Percentiles rank a stretch among this genome's conserved stretches.
Evolutionary conservation across 2,329 filamentous ascomycete species (phyloP).

Genomic region (Penicillium sp.): DNA sequence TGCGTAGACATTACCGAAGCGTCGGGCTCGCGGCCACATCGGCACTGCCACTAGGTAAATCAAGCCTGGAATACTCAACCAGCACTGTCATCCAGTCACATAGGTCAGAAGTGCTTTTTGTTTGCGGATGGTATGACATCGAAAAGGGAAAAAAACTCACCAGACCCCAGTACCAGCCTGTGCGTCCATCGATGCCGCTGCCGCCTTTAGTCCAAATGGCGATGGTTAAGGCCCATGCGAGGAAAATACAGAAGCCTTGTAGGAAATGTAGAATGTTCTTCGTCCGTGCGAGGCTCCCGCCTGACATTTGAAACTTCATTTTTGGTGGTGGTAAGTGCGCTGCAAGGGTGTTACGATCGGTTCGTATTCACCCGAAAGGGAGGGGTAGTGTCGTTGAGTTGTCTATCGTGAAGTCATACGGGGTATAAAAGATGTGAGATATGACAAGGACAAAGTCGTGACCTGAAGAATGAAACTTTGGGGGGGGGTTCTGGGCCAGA

Average conservation of each 20-base stretch:
- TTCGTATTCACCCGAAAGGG: conserved; percentile 6
- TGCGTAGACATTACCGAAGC: conserved; percentile 61
- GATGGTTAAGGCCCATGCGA: conserved; percentile 58
- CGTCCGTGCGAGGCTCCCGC: conserved; percentile 52
- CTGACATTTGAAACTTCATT: conserved; percentile 32
- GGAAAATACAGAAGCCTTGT: conserved; percentile 58
- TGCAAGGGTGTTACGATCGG: conserved; percentile 24
- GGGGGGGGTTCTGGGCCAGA: background rate
- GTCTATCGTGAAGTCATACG: conserved; percentile 9
- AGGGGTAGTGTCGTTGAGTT: conserved; percentile 3
- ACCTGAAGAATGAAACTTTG: background rate
- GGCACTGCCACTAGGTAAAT: conserved; percentile 61
- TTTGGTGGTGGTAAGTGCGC: conserved; percentile 6
- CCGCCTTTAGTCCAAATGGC: conserved; percentile 58
- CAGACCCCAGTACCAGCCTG: conserved; percentile 58
- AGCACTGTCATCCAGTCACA: conserved; percentile 49
- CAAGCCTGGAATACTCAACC: conserved; percentile 57
- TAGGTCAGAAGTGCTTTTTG: background rate
- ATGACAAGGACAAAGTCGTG: background rate
- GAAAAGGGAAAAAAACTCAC: conserved; percentile 39
- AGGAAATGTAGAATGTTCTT: conserved; percentile 57
- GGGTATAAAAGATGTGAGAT: background rate
- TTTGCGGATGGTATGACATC: background rate
- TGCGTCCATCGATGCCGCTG: conserved; percentile 51
- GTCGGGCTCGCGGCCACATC: conserved; percentile 58